Conservation (phyloP, 805 yeast genomes). For the Nakazawaea pomicola region DNA sequence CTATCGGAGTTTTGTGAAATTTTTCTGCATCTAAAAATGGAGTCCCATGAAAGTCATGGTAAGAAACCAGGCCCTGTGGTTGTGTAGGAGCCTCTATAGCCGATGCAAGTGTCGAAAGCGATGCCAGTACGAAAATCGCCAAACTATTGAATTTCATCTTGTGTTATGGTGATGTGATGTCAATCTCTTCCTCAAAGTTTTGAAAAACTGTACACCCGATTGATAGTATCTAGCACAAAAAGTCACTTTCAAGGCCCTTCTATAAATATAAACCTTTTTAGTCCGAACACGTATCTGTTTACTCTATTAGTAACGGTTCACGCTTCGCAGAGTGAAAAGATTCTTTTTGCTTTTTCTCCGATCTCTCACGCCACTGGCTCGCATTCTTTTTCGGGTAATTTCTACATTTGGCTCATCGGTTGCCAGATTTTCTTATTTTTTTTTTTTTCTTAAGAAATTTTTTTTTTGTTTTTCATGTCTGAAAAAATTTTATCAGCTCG, state of each 20-base stretch:
- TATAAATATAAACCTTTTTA: not conserved
- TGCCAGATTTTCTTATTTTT: not conserved
- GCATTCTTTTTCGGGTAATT: conserved; percentile 1
- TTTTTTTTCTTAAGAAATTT: not conserved
- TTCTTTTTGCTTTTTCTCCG: not conserved
- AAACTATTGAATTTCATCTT: not conserved
- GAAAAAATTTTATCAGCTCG: conserved; percentile 6
- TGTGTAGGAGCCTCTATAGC: conserved; percentile 3
- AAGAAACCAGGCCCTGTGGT: conserved; percentile 1
- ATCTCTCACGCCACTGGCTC: conserved; percentile 4
- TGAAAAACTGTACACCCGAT: no score
- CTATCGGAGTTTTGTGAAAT: conserved; percentile 19
- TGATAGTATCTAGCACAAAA: not conserved
- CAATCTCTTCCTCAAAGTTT: no score
- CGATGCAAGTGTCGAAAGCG: not conserved
- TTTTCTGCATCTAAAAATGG: conserved; percentile 9
- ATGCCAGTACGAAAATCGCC: not conserved
- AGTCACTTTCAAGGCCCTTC: not conserved
- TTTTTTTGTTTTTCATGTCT: not conserved
- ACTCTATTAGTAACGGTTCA: not conserved
- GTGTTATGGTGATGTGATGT: not conserved
- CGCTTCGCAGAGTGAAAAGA: not conserved
- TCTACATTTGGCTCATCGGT: conserved; percentile 2
- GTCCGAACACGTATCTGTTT: not conserved
- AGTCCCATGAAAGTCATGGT: conserved; percentile 11